Evolutionary conservation across 2,329 filamentous ascomycete genomes (phyloP).

Genomic region (Clonostachys chloroleuca): DNA sequence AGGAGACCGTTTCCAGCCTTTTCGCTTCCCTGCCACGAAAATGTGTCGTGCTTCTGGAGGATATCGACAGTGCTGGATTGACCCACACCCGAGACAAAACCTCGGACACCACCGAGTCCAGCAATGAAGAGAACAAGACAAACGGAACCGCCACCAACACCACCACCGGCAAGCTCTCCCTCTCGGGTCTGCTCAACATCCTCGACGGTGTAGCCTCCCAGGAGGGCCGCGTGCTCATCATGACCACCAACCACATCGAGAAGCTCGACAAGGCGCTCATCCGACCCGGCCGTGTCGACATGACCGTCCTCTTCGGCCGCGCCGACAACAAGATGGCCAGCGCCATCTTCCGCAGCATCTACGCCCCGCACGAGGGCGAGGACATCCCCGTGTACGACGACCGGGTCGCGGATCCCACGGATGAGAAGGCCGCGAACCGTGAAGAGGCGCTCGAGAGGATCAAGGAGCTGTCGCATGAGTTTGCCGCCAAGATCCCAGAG

Average conservation of each 20-base stretch:
- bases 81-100: slow-evolving; percentile 49
- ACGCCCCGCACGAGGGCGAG: slow-evolving; percentile 41
- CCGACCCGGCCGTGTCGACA: slow-evolving; percentile 58
- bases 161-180: slow-evolving; percentile 44
- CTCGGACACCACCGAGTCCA: slow-evolving; percentile 9
- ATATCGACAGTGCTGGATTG: slow-evolving; percentile 70
- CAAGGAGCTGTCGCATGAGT: slow-evolving; percentile 38
- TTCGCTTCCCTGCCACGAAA: slow-evolving; percentile 64
- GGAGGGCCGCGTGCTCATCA: slow-evolving; percentile 59
- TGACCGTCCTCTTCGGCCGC: slow-evolving; percentile 50
- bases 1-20: slow-evolving; percentile 59
- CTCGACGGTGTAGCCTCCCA: slow-evolving; percentile 69
- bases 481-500: slow-evolving; percentile 45
- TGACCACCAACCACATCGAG: slow-evolving; percentile 62
- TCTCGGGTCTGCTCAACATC: slow-evolving; percentile 76
- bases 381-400: not conserved
- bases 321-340: slow-evolving; percentile 47
- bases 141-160: not conserved
- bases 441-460: slow-evolving; percentile 30
- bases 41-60: slow-evolving; percentile 71
- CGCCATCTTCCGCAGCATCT: slow-evolving; percentile 55
- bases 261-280: slow-evolving; percentile 59
- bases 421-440: slow-evolving; percentile 16
- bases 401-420: slow-evolving; percentile 4
- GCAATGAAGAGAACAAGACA: slow-evolving; percentile 2